These are phyloP conservation scores for Lasiodiplodia hormozganensis DNA, from an alignment of 2,329 filamentous ascomycete species.

Conservation along the genomic window DNA sequence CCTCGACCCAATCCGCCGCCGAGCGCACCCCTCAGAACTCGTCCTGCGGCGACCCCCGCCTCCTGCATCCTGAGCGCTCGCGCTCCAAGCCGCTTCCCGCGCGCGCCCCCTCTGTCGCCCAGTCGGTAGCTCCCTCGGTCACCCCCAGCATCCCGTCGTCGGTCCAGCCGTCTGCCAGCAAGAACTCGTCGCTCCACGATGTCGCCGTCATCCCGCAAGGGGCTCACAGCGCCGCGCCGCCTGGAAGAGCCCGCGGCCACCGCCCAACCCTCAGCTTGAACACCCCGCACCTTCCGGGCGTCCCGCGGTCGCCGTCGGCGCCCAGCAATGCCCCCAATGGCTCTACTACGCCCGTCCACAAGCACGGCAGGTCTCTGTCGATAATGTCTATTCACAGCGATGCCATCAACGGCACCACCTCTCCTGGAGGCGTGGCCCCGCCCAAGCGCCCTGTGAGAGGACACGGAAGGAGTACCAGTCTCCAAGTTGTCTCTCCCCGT, in stretches of 20 bases:
- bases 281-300: conserved; percentile 36
- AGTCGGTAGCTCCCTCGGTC: conserved; percentile 34
- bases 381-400: conserved; percentile 52
- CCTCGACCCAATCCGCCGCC: conserved; percentile 50
- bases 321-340: conserved; percentile 36
- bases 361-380: conserved; percentile 55
- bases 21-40: conserved; percentile 42
- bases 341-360: conserved; percentile 35
- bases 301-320: conserved; percentile 13
- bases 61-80: conserved; percentile 28
- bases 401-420: conserved; percentile 19
- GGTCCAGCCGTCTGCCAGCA: conserved; percentile 23
- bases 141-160: conserved; percentile 49
- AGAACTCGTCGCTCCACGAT: conserved; percentile 38
- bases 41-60: conserved; percentile 34
- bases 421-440: conserved; percentile 21
- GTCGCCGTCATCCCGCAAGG: conserved; percentile 15
- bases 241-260: conserved; percentile 59
- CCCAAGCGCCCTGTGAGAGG: conserved; percentile 62
- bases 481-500: conserved; percentile 71
- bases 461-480: conserved; percentile 80
- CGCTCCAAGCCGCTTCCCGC: conserved; percentile 29
- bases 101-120: conserved; percentile 38
- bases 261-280: conserved; percentile 70
- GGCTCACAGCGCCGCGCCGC: conserved; percentile 20